These are phyloP conservation scores for Saccharomyces pastorianus DNA, from an alignment of 1,139 yeast genomes.

Conservation along the genomic window DNA sequence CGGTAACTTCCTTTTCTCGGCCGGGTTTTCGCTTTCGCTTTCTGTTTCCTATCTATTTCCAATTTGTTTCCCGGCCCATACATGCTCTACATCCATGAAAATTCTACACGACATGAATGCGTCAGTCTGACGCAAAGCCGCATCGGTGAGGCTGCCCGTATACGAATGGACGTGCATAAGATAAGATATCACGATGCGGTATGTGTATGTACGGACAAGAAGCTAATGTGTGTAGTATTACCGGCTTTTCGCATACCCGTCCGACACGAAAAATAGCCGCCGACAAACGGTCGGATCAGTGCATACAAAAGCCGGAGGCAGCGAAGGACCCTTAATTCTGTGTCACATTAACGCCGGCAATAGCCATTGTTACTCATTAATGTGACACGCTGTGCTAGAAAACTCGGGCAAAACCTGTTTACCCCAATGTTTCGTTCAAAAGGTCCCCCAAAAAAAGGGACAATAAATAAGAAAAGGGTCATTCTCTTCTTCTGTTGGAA, in stretches of 20 bases:
- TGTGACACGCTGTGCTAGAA: not conserved
- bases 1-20: not conserved
- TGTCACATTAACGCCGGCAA: not conserved
- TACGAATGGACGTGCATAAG: not conserved
- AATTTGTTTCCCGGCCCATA: not conserved
- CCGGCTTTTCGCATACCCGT: not conserved
- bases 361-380: not conserved
- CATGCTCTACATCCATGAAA: not conserved
- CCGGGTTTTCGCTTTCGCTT: not conserved
- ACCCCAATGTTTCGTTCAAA: not conserved
- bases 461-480: not conserved
- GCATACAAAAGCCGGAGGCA: not conserved
- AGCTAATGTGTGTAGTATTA: not conserved
- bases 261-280: not conserved
- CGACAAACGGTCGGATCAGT: not conserved
- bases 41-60: not conserved
- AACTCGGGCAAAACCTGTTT: not conserved
- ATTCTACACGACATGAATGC: not conserved
- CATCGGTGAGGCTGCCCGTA: not conserved
- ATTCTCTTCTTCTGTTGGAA: not conserved
- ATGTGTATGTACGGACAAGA: not conserved
- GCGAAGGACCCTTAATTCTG: not conserved
- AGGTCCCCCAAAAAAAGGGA: not conserved
- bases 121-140: not conserved
- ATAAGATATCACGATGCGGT: not conserved